Evolutionary conservation across 371 early-diverging fungal species (phyloP).

Genomic region (Ordospora pajunii): DNA sequence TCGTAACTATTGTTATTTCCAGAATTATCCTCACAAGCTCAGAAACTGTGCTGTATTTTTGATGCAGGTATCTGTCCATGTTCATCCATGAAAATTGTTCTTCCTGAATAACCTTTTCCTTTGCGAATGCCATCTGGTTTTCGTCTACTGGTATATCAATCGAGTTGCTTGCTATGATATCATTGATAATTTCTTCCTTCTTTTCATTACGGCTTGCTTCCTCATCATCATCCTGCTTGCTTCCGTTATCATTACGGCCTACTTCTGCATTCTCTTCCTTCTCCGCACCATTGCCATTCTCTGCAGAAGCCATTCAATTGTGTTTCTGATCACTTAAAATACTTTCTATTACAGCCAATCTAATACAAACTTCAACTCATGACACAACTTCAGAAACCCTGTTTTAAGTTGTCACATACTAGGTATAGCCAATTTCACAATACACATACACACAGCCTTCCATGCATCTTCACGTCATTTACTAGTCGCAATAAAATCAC

Average conservation of each 20-base stretch:
- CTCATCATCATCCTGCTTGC: slow-evolving; percentile 22
- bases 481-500: no score
- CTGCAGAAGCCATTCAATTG: neutral
- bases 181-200: slow-evolving; percentile 20
- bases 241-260: neutral
- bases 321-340: no score
- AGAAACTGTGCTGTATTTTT: neutral
- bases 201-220: slow-evolving; percentile 25
- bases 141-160: slow-evolving; percentile 14
- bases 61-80: slow-evolving; percentile 42
- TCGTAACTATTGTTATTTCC: slow-evolving; percentile 40
- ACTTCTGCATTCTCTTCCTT: slow-evolving; percentile 18
- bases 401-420: no score
- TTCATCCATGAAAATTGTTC: slow-evolving; percentile 32
- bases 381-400: no score
- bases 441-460: no score
- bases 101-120: slow-evolving; percentile 16
- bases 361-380: no score
- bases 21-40: slow-evolving; percentile 5
- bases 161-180: slow-evolving; percentile 42
- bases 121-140: slow-evolving; percentile 9
- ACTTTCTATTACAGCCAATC: no score
- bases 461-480: no score
- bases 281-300: slow-evolving; percentile 25
- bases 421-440: no score